Conservation (phyloP, 2,329 filamentous ascomycete species). For the Colletotrichum endophyticum region DNA sequence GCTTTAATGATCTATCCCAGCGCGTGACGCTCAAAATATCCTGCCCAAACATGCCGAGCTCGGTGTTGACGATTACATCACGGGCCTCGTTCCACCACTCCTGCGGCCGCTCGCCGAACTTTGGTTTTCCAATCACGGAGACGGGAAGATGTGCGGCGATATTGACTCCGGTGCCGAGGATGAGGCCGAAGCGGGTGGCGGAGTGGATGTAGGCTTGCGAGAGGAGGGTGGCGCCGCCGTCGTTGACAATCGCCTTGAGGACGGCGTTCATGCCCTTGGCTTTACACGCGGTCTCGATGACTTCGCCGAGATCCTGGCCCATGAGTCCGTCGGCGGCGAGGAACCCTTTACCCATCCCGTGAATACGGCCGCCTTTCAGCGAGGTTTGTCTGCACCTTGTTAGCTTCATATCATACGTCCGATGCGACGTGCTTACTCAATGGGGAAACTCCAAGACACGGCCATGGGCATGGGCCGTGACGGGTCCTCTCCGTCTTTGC, state of each 20-base stretch:
- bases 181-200: slow-evolving; percentile 66
- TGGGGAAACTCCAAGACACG: slow-evolving; percentile 73
- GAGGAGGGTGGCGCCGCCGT: slow-evolving; percentile 69
- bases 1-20: slow-evolving; percentile 63
- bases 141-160: slow-evolving; percentile 69
- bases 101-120: slow-evolving; percentile 60
- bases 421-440: slow-evolving; percentile 57
- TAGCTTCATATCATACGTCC: background rate
- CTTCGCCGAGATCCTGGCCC: slow-evolving; percentile 64
- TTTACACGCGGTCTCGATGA: slow-evolving; percentile 60
- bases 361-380: slow-evolving; percentile 61
- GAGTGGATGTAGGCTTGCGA: slow-evolving; percentile 66
- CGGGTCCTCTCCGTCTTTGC: slow-evolving; percentile 37
- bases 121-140: slow-evolving; percentile 55
- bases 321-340: slow-evolving; percentile 61
- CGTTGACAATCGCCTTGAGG: slow-evolving; percentile 68
- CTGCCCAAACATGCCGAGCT: slow-evolving; percentile 70
- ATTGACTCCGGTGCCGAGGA: slow-evolving; percentile 72
- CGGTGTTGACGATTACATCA: slow-evolving; percentile 71
- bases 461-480: slow-evolving; percentile 60
- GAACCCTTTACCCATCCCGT: slow-evolving; percentile 71
- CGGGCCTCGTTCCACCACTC: slow-evolving; percentile 63
- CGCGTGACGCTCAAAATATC: slow-evolving; percentile 63
- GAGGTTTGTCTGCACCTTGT: slow-evolving; percentile 64
- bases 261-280: slow-evolving; percentile 57